Percentiles rank a stretch among this genome's conserved stretches.
phyloP scores from a whole-genome alignment of 1,284 basidiomycete species.

The Salmacisia buchloeana region DNA sequence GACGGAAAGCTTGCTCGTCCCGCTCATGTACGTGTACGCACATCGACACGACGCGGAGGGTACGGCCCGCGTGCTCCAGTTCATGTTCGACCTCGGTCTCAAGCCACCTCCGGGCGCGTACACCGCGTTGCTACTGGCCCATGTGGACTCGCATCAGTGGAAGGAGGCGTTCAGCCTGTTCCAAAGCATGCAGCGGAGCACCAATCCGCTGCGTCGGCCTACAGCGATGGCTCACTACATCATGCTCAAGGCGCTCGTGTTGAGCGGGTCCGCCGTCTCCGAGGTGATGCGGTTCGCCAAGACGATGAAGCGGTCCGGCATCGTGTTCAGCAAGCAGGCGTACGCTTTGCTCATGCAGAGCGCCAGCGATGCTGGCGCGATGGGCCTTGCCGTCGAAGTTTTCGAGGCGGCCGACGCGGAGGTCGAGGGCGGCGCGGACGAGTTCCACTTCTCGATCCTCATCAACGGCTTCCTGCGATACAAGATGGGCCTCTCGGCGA shows the following conservation, averaged over 20 bases:
- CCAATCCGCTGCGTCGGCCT: slow-evolving; percentile 23
- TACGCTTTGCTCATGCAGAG: slow-evolving; percentile 77
- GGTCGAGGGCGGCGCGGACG: slow-evolving; percentile 44
- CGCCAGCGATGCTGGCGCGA: slow-evolving; percentile 68
- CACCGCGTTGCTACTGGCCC: slow-evolving; percentile 71
- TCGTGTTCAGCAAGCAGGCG: slow-evolving; percentile 63
- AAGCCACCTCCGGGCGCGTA: slow-evolving; percentile 42
- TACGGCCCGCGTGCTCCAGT: slow-evolving; percentile 66
- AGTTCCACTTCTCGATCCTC: slow-evolving; percentile 73
- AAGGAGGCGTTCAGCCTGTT: slow-evolving; percentile 66
- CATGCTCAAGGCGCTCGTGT: slow-evolving; percentile 77
- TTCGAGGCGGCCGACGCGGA: slow-evolving; percentile 52
- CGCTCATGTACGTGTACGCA: slow-evolving; percentile 66
- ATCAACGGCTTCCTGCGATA: slow-evolving; percentile 70
- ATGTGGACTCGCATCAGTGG: slow-evolving; percentile 78
- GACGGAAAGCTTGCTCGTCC: slow-evolving; percentile 20
- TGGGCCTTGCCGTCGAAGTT: slow-evolving; percentile 65
- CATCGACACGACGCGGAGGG: slow-evolving; percentile 63
- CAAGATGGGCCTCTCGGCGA: slow-evolving; percentile 61
- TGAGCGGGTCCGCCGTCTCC: slow-evolving; percentile 69
- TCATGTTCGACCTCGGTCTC: slow-evolving; percentile 52
- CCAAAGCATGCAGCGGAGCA: slow-evolving; percentile 58
- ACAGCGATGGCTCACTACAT: slow-evolving; percentile 54
- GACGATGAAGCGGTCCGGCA: slow-evolving; percentile 56
- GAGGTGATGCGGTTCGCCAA: slow-evolving; percentile 65